These are phyloP conservation scores for Aspergillus ibericus DNA, from an alignment of 2,329 filamentous ascomycete genomes.

Conservation along the genomic window DNA sequence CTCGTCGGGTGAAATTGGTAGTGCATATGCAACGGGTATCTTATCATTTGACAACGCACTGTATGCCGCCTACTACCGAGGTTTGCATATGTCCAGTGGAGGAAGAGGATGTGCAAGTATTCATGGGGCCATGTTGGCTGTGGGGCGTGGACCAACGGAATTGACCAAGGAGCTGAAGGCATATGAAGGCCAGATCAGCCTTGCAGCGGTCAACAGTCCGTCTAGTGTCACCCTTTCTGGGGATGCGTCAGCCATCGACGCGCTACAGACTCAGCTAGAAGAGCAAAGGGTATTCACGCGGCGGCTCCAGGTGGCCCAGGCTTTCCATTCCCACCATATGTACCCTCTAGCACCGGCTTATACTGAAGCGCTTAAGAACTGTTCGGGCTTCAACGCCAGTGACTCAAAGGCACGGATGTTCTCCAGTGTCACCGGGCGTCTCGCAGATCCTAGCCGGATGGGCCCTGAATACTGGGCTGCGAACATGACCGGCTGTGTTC, in stretches of 20 bases:
- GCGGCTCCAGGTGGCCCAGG: conserved; percentile 22
- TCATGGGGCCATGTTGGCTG: conserved; percentile 28
- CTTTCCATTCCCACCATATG: conserved; percentile 33
- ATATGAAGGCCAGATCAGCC: conserved; percentile 17
- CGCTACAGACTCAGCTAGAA: conserved; percentile 26
- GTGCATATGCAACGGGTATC: conserved; percentile 20
- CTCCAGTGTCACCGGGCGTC: conserved; percentile 9
- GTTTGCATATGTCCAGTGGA: conserved; percentile 3
- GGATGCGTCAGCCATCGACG: conserved; percentile 24
- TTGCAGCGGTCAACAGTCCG: conserved; percentile 43
- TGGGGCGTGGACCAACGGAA: conserved; percentile 18
- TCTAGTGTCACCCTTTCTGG: conserved; percentile 41
- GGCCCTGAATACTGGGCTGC: conserved; percentile 7
- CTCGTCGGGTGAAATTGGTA: conserved; percentile 22
- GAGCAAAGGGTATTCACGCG: conserved; percentile 22
- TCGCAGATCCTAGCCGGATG: not conserved
- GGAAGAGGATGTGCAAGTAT: not conserved
- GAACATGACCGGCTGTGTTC: conserved; percentile 9
- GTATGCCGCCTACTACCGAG: conserved; percentile 18
- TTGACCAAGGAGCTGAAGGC: conserved; percentile 11
- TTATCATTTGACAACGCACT: conserved; percentile 15
- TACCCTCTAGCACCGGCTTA: conserved; percentile 24
- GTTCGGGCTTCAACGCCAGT: not conserved
- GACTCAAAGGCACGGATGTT: not conserved
- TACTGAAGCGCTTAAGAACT: conserved; percentile 2